Evolutionary conservation across 2,329 filamentous ascomycete species (phyloP).

Genomic region (Botrytis squamosa): DNA sequence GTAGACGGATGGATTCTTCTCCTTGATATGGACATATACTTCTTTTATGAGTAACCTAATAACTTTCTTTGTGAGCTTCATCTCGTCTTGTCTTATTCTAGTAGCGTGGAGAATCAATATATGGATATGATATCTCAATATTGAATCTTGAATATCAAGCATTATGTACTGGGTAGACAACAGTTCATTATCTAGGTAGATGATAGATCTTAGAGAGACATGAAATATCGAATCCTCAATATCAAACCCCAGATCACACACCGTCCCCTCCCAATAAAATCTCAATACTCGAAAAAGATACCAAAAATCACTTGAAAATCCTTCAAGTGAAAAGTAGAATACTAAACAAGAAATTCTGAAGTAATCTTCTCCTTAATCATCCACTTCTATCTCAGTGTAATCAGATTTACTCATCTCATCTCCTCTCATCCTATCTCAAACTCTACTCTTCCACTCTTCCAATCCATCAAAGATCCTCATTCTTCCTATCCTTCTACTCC

Average conservation of each 20-base stretch:
- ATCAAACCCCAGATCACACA: no score
- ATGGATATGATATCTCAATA: accelerated
- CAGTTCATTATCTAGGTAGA: neutral
- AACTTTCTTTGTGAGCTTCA: neutral
- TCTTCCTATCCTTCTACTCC: no score
- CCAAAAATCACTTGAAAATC: no score
- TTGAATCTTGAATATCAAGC: neutral
- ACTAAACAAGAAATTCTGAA: no score
- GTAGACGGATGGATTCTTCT: no score
- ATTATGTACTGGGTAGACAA: neutral
- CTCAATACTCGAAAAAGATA: neutral
- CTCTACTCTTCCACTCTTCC: no score
- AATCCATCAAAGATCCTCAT: no score
- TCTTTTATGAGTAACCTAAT: neutral
- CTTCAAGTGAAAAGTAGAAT: neutral
- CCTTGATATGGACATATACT: neutral
- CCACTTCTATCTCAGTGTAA: neutral
- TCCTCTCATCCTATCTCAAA: no score
- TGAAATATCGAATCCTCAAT: neutral
- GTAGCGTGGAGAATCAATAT: accelerated
- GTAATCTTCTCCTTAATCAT: neutral
- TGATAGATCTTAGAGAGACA: neutral
- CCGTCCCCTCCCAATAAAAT: neutral
- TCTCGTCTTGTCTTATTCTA: neutral
- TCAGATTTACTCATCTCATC: no score